Evolutionary conservation across 371 early-diverging fungal genomes (phyloP), one percentile per base, ranked within the genome.

Genomic region (Rhizopus arrhizus): DNA sequence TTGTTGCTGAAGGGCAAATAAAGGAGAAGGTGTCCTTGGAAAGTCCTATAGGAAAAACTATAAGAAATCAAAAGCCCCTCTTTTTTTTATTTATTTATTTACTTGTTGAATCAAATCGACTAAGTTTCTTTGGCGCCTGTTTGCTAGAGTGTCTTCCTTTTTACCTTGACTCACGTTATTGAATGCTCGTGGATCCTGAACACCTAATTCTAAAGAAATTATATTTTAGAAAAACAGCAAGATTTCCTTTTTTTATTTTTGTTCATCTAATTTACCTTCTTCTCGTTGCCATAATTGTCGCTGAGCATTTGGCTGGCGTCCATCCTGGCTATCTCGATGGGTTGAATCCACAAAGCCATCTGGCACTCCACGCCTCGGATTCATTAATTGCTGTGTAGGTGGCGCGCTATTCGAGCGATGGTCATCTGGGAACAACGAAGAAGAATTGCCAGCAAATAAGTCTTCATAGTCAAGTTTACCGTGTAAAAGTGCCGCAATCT

Each of bases 21-120:
- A 80, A 5, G 94, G 93, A 11, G 95, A 94, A n/a, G 92, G 89
- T 9, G 95, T 90, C 47, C 92, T 80, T 12, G 93, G 93, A 59
- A 91, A 92, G 64, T 92, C 93, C 69, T 82, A 59, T 36, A 7
- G 43, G 2, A 32, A 57, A 52, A 36, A 33, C 4, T 28, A 43
- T 5, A 34, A 10, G n/a, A 7, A 1, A 16, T 4, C 13, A n/a
- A 35, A 13, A 13, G 40, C 32, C 4, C 8, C 29, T 11, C 11
- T 6, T 36, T 11, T 40, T 12, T 40, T 38, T 38, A 7, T 38
- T 38, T 38, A 7, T 38, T 13, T 43, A 43, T 43, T 64, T 75
- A 75, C 78, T 61, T 75, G 68, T 45, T 73, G 75, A 31, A 75
- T 72, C 40, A 75, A 56, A 62, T 75, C 74, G 4, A 69, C 72